Evolutionary conservation across 2,329 filamentous ascomycete genomes (phyloP), one percentile per base, ranked within the genome.

Genomic region (Periconia digitata): DNA sequence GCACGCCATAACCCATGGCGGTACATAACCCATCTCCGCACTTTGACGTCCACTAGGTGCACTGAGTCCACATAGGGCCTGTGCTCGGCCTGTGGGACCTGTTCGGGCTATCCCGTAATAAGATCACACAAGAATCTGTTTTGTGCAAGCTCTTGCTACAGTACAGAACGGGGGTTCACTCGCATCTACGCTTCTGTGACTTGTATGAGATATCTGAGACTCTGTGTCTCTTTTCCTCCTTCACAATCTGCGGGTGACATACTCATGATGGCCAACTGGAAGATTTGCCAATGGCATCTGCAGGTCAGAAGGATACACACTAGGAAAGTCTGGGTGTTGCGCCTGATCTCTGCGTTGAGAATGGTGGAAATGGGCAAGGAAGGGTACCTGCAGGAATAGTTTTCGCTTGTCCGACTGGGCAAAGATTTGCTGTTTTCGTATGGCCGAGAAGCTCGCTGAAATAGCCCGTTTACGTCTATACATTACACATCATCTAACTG

Each of bases 11-110:
- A 12, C 24, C 32, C 23, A 16, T 20, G 24, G 42, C 39, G 48
- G 40, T 40, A 40, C 39, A 36, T 40, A 29, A 13, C 38, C 27
- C 41, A 44, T 32, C 43, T 47, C 44, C 48, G 44, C 44, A 50
- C 21, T 43, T 38, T 15, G 40, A 40, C 43, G 43, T 40, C 47
- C 35, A 43, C 27, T 32, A 32, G n/a, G 10, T 32, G 4, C 27
- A 15, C 10, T 13, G n/a, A 32, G 27, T 18, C n/a, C 38, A 40
- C 21, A 24, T n/a, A 6, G 21, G 8, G 22, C 21, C 18, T 39
- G 37, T 39, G 37, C 18, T 23, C 18, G 8, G 38, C 20, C 24
- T 3, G 15, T 21, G 21, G n/a, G 8, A 20, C 27, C n/a, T 32
- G 27, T 10, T 5, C 27, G 27, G 27, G 4, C 24, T 32, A 32